phyloP scores from a whole-genome alignment of 106 monocot genomes.

The Acorus calamus region DNA sequence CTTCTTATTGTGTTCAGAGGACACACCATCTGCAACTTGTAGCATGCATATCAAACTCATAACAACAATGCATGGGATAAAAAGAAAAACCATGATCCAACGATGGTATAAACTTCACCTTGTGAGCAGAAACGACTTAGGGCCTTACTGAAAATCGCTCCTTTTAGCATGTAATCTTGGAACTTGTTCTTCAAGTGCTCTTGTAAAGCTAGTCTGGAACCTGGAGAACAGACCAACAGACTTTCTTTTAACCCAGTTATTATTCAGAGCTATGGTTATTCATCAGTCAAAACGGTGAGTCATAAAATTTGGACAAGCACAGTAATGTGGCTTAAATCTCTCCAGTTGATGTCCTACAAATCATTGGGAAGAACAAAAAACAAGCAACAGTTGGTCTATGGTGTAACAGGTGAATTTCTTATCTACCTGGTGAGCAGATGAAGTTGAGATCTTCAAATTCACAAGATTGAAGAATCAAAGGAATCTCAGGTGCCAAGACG shows the following conservation, averaged over 20 bases:
- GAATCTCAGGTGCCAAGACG: constrained; percentile 76
- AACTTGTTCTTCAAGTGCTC: constrained; percentile 55
- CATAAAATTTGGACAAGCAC: background rate
- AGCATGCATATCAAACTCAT: background rate
- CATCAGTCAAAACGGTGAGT: background rate
- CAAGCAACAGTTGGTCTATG: too few relatives aligned
- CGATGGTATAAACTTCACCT: constrained; percentile 15
- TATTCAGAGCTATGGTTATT: background rate
- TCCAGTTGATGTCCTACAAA: background rate
- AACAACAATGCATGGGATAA: background rate
- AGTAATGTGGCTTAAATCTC: background rate
- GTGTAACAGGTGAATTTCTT: too few relatives aligned
- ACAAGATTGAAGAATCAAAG: constrained; percentile 66
- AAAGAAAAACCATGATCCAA: background rate
- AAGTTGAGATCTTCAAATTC: constrained; percentile 68
- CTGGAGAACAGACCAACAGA: constrained; percentile 11
- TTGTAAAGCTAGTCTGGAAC: constrained; percentile 36
- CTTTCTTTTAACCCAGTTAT: background rate
- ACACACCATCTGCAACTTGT: constrained; percentile 28
- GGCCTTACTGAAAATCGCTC: constrained; percentile 62
- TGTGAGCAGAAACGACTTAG: constrained; percentile 29
- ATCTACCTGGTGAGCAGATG: constrained; percentile 70
- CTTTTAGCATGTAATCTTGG: constrained; percentile 50
- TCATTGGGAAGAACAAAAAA: background rate
- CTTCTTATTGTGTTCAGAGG: constrained; percentile 25